phyloP scores from a whole-genome alignment of 331 rosid species.

The Phaseolus coccineus region DNA sequence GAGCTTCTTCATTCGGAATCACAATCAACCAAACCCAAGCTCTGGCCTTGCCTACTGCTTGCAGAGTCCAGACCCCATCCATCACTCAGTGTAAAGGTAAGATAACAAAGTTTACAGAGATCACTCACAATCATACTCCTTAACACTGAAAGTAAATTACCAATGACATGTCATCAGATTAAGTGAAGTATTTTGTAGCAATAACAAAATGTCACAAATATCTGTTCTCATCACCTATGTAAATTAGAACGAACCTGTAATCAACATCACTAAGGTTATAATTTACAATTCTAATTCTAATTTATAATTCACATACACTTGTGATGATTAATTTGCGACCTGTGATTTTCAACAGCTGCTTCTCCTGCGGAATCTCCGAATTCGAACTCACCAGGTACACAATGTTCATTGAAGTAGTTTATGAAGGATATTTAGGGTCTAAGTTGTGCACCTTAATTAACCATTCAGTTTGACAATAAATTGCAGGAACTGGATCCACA shows the following conservation, averaged over 20 bases:
- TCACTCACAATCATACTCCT: too few species aligned
- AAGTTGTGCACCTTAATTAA: not conserved
- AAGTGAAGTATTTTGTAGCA: too few species aligned
- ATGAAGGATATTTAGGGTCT: not conserved
- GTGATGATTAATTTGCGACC: conserved; percentile 27
- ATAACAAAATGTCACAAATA: too few species aligned
- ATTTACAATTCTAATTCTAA: too few species aligned
- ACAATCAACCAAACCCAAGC: conserved; percentile 74
- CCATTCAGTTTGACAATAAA: not conserved
- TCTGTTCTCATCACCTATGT: too few species aligned
- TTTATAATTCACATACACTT: too few species aligned
- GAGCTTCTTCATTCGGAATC: conserved; percentile 66
- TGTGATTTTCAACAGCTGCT: conserved; percentile 47
- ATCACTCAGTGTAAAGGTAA: conserved; percentile 65
- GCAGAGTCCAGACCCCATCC: conserved; percentile 83
- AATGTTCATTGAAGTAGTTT: conserved; percentile 1
- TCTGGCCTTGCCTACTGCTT: conserved; percentile 69
- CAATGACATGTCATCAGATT: too few species aligned
- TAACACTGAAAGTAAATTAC: too few species aligned
- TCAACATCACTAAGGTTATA: too few species aligned
- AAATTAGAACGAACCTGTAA: too few species aligned
- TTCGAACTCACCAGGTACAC: conserved; percentile 64
- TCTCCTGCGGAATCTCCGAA: conserved; percentile 69
- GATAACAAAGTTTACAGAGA: not conserved
- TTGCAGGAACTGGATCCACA: conserved; percentile 67